Conservation (phyloP, 495 filamentous ascomycete genomes). For the Xylaria cubensis region DNA sequence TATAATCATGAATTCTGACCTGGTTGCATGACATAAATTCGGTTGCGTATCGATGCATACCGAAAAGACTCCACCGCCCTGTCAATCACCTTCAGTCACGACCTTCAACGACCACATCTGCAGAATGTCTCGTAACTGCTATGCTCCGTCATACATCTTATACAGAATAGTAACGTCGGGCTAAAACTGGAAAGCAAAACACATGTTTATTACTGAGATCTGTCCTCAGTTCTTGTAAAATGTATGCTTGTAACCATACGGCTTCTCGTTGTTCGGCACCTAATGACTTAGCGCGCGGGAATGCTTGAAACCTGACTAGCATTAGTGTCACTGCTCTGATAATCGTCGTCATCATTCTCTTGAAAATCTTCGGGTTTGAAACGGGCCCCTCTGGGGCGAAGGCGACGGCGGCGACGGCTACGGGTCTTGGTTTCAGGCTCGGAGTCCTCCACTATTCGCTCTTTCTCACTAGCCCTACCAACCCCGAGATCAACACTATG, state of each 20-base stretch:
- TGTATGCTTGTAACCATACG: neutral
- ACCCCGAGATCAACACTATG: constrained; percentile 25
- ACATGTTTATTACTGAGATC: neutral
- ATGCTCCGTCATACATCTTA: neutral
- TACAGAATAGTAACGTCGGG: neutral
- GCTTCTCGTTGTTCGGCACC: neutral
- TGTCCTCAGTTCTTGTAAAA: neutral
- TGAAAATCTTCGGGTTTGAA: constrained; percentile 8
- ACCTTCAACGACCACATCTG: neutral
- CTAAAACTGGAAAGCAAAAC: neutral
- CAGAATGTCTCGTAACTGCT: neutral
- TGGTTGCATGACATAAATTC: neutral
- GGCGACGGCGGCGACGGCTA: neutral
- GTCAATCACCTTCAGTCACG: neutral
- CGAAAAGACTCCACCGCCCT: neutral
- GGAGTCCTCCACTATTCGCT: constrained; percentile 33
- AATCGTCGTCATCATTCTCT: constrained; percentile 20
- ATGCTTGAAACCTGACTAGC: constrained; percentile 40
- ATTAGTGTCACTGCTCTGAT: constrained; percentile 41
- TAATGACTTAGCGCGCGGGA: constrained; percentile 28
- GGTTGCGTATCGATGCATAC: neutral
- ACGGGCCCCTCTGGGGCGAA: neutral
- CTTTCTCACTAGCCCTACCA: constrained; percentile 15
- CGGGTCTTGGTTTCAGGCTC: constrained; percentile 25
- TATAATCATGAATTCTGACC: neutral